Base-by-base conservation (phyloP, 495 filamentous ascomycete species). In the Haplographium delicatum region DNA sequence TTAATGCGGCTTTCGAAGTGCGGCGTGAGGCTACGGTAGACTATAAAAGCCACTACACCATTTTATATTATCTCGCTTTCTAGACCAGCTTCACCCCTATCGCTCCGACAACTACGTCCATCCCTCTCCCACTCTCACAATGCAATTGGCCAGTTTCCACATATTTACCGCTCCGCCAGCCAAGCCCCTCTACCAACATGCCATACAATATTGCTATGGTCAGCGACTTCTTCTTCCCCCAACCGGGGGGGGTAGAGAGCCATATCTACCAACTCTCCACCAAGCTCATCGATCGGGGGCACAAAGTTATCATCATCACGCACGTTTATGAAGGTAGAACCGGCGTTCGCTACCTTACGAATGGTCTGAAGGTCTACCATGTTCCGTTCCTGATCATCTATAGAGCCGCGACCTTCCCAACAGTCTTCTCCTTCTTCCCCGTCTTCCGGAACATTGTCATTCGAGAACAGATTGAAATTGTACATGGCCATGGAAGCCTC, bases 201-300 rank as follows among this genome's bases (percentile, higher is more conserved):
- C 74, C 79, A 19, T 84, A 84, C 71, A 78, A 76, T 56, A 79
- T 80, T 67, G 75, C 76, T 27, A 97, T 98, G 93, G 85, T 95
- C 74, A 90, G 91, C 76, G 93, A 98, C 73, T 96, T 91, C 79
- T 98, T 98, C 80, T 98, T 91, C 61, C 93, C 93, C 19, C 94
- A 97, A 59, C 90, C 91, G 34, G 91, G 91, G 55, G 93, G 93
- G 39, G 80, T 98, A 51, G 93, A 98, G 74, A 93, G 87, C 70
- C 93, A 98, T 70, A 97, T 98, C 51, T 98, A 97, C 68, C 93
- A 98, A 68, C 75, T 98, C 31, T 93, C 93, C 28, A 87, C 84
- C 25, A 97, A 97, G 75, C 79, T 98, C 54, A 88, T 95, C 44
- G 94, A 98, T 65, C 86, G 93, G 20, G 93, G 93, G 26, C 93